Evolutionary conservation across 257 asterid species (phyloP), one percentile per base, ranked within the genome.

Genomic region (Handroanthus guayacan): DNA sequence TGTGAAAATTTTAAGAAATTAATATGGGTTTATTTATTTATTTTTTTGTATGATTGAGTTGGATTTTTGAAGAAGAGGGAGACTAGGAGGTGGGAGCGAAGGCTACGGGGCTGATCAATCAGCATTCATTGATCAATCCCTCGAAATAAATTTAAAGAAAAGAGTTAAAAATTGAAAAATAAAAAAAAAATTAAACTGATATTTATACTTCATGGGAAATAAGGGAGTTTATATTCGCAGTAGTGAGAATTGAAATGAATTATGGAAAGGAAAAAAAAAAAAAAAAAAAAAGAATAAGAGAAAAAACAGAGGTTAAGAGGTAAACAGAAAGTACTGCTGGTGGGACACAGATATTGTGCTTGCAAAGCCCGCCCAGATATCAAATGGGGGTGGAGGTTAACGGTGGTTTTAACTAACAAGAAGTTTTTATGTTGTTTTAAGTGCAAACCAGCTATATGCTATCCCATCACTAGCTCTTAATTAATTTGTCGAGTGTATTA

Each of bases 331-430:
- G 68, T 71, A 79, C 76, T 74, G 81, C 56, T 36, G 45, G 86
- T 82, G 89, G 90, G 90, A 79, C 75, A 75, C 66, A 78, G 76
- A 78, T 69, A 79, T 87, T 82, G 72, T 55, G 72, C 71, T 50
- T 55, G 72, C 81, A 79, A 78, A 50, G 79, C 61, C 44, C 4
- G 56, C 1, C 37, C 2, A 41, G 20, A 36, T 36, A 12, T 14
- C 18, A 2, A 36, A 3, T 34, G 18, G 47, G 20, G 67, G 48
- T 12, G 68, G 37, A 5, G 54, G 45, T 56, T n/a, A 50, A 41
- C 41, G 17, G 16, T 62, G 71, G 54, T 41, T 43, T 60, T 25
- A 37, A 62, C 47, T 39, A 10, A 54, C 60, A 12, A 36, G 38
- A 63, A 75, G 8, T 6, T 52, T 43, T 52, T 52, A 5, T 7